Base-by-base conservation (phyloP, 768 basidiomycete species). In the Mycena floridula region DNA sequence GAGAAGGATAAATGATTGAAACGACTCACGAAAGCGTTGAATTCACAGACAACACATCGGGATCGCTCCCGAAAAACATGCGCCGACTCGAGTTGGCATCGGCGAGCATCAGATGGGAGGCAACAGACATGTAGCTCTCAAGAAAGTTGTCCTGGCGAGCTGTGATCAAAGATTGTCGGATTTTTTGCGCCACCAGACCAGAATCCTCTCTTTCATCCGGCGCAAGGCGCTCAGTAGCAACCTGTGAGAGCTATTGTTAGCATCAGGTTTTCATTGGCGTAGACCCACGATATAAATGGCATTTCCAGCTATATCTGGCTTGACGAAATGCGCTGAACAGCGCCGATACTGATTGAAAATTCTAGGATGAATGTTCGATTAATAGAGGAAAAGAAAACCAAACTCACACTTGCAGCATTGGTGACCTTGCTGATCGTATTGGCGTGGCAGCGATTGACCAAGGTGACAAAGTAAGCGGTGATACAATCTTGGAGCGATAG, bases 401-500 rank as follows among this genome's bases (percentile, higher is more conserved):
- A 13, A 48, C 59, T 48, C 39, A 64, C 61, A 25, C 52, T 62
- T 13, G 56, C 55, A 2, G 50, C 54, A 45, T 65, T 64, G 8
- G 59, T 55, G 25, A 65, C 45, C 15, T 15, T 46, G 3, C 39
- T 44, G 6, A 65, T 50, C 5, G 49, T 24, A 25, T 20, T 18
- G 3, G 32, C 46, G 27, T 25, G 37, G 36, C 50, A 45, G 7
- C 46, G 40, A 25, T 62, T 59, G 15, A 63, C 40, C 11, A 53
- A 41, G 3, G 50, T 36, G 15, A 59, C 52, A 7, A 63, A 26
- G 44, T 56, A 59, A 12, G 62, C 61, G 2, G 53, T 57, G 35
- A 65, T 49, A 46, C 59, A 58, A 44, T 65, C 62, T 21, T 65
- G 64, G 5, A 43, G 42, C 7, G 61, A 56, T n/a, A 58, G 30